These are phyloP conservation scores for Leishmania martiniquensis DNA, from an alignment of 208 protist genomes.

Conservation along the genomic window DNA sequence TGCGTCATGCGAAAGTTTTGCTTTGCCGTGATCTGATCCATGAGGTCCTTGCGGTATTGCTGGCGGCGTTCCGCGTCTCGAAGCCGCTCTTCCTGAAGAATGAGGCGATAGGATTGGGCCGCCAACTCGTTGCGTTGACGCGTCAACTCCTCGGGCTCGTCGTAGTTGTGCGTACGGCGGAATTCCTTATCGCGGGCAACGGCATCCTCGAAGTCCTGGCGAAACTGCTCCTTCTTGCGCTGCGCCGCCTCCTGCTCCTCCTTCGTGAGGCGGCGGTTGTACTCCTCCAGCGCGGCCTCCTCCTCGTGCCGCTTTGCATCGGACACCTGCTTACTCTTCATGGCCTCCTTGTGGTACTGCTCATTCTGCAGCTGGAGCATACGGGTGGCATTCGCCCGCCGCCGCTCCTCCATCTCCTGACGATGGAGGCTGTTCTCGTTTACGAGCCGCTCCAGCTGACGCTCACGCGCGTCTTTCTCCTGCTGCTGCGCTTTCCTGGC, in stretches of 20 bases:
- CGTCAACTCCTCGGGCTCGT: slow-evolving; percentile 70
- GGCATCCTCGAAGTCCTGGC: slow-evolving; percentile 63
- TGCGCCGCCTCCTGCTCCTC: slow-evolving; percentile 52
- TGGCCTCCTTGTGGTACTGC: slow-evolving; percentile 49
- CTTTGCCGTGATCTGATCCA: slow-evolving; percentile 77
- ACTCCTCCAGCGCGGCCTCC: slow-evolving; percentile 53
- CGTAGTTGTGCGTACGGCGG: slow-evolving; percentile 72
- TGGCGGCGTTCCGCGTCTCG: slow-evolving; percentile 45
- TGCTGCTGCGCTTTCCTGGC: slow-evolving; percentile 41
- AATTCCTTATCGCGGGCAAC: slow-evolving; percentile 83
- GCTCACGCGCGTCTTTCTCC: slow-evolving; percentile 54
- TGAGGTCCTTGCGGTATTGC: slow-evolving; percentile 74
- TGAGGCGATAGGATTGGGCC: slow-evolving; percentile 50
- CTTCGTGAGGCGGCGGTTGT: slow-evolving; percentile 58
- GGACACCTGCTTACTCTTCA: slow-evolving; percentile 33
- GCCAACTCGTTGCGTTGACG: slow-evolving; percentile 73
- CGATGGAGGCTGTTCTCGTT: slow-evolving; percentile 59
- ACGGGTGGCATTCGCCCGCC: slow-evolving; percentile 53
- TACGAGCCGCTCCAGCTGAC: slow-evolving; percentile 42
- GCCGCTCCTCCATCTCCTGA: slow-evolving; percentile 61
- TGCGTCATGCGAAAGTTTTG: slow-evolving; percentile 68
- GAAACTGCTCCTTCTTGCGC: slow-evolving; percentile 66
- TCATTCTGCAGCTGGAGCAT: slow-evolving; percentile 77
- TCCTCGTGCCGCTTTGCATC: slow-evolving; percentile 52
- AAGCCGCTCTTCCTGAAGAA: slow-evolving; percentile 63